phyloP scores from a whole-genome alignment of 1,284 basidiomycete genomes.

The Irpex lacteus region DNA sequence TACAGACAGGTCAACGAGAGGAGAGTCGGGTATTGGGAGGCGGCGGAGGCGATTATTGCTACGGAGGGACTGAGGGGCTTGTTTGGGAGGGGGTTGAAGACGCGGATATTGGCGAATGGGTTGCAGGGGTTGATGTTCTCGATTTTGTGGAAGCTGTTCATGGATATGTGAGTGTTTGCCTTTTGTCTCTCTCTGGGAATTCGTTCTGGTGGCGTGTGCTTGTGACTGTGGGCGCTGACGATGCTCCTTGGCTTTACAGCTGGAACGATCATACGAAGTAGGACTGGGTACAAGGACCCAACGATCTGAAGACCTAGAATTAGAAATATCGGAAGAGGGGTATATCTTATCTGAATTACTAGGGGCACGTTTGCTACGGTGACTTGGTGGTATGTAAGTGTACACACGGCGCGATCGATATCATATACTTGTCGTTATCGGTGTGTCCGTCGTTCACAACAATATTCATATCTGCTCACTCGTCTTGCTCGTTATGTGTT shows the following conservation, averaged over 20 bases:
- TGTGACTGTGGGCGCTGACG: not conserved
- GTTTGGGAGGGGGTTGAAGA: constrained; percentile 82
- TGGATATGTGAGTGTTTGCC: constrained; percentile 65
- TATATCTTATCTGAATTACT: too few relatives aligned
- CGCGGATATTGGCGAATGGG: constrained; percentile 81
- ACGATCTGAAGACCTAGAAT: too few relatives aligned
- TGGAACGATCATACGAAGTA: constrained; percentile 39
- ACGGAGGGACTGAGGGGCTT: constrained; percentile 65
- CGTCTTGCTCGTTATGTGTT: too few relatives aligned
- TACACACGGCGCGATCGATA: too few relatives aligned
- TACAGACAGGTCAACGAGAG: constrained; percentile 86
- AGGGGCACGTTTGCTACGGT: too few relatives aligned
- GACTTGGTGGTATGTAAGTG: too few relatives aligned
- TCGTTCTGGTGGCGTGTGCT: not conserved
- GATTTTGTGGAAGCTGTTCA: constrained; percentile 81
- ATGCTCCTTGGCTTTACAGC: constrained; percentile 17
- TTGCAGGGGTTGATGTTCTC: constrained; percentile 85
- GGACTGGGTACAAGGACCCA: not conserved
- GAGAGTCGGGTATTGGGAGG: constrained; percentile 70
- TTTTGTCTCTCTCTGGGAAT: not conserved
- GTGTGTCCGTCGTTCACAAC: too few relatives aligned
- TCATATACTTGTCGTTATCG: too few relatives aligned
- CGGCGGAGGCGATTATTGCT: constrained; percentile 64
- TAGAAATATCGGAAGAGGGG: too few relatives aligned
- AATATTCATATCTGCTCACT: too few relatives aligned